A percentile compares a stretch with the other conserved stretches of the same genome.
Conservation (phyloP, 257 asterid species). For the Lantana camara region DNA sequence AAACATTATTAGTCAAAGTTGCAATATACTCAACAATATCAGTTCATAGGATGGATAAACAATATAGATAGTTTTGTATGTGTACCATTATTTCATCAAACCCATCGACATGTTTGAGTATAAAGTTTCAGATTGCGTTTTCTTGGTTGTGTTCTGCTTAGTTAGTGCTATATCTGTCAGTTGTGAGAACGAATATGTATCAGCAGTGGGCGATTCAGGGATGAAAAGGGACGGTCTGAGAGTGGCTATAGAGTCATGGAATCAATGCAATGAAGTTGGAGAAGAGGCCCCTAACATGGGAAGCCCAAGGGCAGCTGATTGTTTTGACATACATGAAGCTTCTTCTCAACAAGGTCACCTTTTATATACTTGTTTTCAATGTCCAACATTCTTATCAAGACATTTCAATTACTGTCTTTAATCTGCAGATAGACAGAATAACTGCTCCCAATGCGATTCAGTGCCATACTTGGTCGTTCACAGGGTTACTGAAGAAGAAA, state of each 20-base stretch:
- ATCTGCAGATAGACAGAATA: constrained; percentile 27
- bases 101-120: too few species aligned
- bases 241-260: constrained; percentile 61
- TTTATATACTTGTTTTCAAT: too few species aligned
- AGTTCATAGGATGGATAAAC: too few species aligned
- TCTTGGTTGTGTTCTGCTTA: constrained; percentile 31
- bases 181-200: constrained; percentile 46
- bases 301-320: constrained; percentile 48
- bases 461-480: constrained; percentile 50
- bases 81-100: too few species aligned
- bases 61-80: too few species aligned
- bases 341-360: constrained; percentile 50
- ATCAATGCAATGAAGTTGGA: constrained; percentile 59
- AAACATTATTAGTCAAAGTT: too few species aligned
- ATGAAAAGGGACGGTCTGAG: constrained; percentile 40
- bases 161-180: constrained; percentile 45
- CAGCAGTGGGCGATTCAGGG: constrained; percentile 58
- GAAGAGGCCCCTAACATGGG: constrained; percentile 55
- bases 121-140: constrained; percentile 7
- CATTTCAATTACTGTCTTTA: background rate
- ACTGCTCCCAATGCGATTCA: constrained; percentile 49
- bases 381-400: too few species aligned
- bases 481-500: constrained; percentile 40
- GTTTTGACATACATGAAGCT: constrained; percentile 45
- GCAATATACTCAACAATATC: too few species aligned